These are phyloP conservation scores for Colletotrichum camelliae DNA, from an alignment of 2,329 filamentous ascomycete genomes.

Conservation along the genomic window DNA sequence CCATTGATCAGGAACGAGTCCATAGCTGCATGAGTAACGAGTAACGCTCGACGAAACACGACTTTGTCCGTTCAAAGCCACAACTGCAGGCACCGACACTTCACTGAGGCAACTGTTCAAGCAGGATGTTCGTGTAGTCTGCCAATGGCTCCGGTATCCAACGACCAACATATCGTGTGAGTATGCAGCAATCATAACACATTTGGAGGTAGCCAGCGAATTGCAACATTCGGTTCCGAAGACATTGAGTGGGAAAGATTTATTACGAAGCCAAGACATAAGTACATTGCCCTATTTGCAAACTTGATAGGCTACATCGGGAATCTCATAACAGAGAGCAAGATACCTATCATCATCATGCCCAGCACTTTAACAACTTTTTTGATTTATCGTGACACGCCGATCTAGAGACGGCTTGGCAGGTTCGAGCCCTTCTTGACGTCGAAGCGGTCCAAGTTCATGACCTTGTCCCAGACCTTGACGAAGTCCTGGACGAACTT, in stretches of 20 bases:
- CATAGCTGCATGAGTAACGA: background rate
- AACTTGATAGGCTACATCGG: background rate
- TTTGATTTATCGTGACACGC: background rate
- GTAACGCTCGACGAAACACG: background rate
- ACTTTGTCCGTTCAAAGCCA: background rate
- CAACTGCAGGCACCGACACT: background rate
- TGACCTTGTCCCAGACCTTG: conserved; percentile 75
- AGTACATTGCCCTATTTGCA: background rate
- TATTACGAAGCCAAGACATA: background rate
- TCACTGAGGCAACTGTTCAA: accelerated
- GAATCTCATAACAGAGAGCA: background rate
- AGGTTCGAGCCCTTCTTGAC: conserved; percentile 29
- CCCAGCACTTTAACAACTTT: background rate
- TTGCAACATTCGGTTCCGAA: background rate
- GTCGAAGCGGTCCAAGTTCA: conserved; percentile 76
- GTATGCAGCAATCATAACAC: accelerated
- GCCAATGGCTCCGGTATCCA: accelerated
- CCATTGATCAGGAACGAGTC: background rate
- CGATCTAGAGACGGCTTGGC: conserved; percentile 4
- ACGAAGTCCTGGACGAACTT: conserved; percentile 78
- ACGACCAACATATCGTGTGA: accelerated
- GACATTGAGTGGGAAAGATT: background rate
- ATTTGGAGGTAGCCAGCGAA: background rate
- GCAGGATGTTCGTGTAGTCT: accelerated
- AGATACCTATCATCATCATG: background rate